Evolutionary conservation across 441 rosid genomes (phyloP), one percentile per base, ranked within the genome.

Genomic region (Syzygium syzygioides): DNA sequence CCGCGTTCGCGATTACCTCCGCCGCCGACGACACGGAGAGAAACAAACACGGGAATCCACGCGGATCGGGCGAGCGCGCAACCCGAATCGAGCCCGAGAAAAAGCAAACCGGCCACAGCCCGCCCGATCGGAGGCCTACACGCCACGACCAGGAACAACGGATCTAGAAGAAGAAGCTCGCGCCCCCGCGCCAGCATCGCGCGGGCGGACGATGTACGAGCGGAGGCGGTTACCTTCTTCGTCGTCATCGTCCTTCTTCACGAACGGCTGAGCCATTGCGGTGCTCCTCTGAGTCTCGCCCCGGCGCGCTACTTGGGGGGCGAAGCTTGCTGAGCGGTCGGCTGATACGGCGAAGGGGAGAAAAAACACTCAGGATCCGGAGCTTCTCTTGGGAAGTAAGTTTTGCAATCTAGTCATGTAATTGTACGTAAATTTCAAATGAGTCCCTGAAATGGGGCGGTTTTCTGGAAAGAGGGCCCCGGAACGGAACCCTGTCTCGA

Each of bases 231-330:
- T 87, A 98, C 99, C 95, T 95, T 98, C 99, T 86, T 98, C 99
- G 93, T 98, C 99, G 87, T 98, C 99, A 87, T 98, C 99, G 91
- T 98, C 99, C 92, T 98, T 98, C 96, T 98, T 98, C 88, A 97
- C 94, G 87, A 94, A 93, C 64, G 99, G 97, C 90, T 97, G 99
- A 86, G 99, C 99, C 99, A 98, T 98, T 55, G 93, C 88, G 85
- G 90, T 6, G 0, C 34, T 2, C 83, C 83, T 41, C 52, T 41
- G 83, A 76, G 23, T 76, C 83, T 41, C 52, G 83, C 52, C 52
- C 6, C 52, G n/a, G 14, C 83, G 52, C 23, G 11, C 80, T 13
- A 25, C 28, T 41, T 34, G 41, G 68, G 68, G 34, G 32, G 80
- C 13, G 80, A 14, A 34, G 80, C 80, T 68, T 10, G 34, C 19